Conservation (phyloP, 108 stramenopile species). For the Cyclotella choctawhatcheeana region DNA sequence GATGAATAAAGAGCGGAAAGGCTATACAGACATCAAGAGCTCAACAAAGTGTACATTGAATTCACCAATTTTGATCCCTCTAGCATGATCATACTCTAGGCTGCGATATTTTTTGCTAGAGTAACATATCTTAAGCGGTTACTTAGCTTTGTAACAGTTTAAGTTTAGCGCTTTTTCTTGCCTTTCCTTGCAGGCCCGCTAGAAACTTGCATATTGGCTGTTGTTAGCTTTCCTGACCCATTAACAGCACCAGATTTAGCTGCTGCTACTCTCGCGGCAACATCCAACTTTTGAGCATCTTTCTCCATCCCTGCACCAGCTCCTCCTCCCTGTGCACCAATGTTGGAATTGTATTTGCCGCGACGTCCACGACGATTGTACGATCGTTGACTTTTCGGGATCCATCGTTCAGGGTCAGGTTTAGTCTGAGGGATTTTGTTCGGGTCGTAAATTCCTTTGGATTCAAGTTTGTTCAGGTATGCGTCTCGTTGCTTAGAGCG, state of each 20-base stretch:
- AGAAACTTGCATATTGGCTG: conserved; percentile 64
- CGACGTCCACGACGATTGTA: conserved; percentile 78
- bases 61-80: background rate
- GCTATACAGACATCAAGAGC: background rate
- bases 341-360: conserved; percentile 55
- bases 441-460: conserved; percentile 78
- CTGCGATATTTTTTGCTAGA: background rate
- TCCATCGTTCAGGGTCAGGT: conserved; percentile 97
- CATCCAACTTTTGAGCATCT: conserved; percentile 92
- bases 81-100: background rate
- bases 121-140: background rate
- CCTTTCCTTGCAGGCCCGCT: conserved; percentile 38
- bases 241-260: conserved; percentile 22
- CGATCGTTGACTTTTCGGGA: conserved; percentile 91
- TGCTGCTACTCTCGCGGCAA: conserved; percentile 84
- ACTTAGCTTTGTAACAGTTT: background rate
- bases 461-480: conserved; percentile 66
- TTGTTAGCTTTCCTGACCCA: conserved; percentile 44
- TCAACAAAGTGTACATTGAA: background rate
- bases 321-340: conserved; percentile 82
- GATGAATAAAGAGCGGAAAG: background rate
- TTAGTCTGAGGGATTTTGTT: conserved; percentile 64
- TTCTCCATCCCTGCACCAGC: conserved; percentile 83
- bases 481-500: conserved; percentile 68
- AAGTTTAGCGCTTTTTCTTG: conserved; percentile 33